Evolutionary conservation across 768 basidiomycete genomes (phyloP).

Genomic region (Kwoniella sp.): DNA sequence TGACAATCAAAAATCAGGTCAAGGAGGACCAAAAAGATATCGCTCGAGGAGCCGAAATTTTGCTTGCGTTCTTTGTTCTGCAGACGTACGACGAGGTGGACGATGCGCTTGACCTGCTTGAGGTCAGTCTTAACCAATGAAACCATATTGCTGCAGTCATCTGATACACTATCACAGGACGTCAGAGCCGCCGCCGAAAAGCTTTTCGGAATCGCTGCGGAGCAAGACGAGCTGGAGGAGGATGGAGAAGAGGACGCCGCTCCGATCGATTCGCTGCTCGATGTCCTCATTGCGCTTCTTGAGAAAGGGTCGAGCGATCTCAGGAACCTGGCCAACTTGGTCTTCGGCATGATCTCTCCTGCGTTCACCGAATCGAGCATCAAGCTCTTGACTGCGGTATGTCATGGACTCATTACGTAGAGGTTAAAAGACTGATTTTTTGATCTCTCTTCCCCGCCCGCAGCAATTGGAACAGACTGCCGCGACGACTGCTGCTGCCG

Average conservation of each 20-base stretch:
- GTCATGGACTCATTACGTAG: slow-evolving; percentile 48
- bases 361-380: slow-evolving; percentile 71
- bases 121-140: slow-evolving; percentile 60
- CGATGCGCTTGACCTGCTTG: slow-evolving; percentile 65
- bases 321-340: slow-evolving; percentile 76
- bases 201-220: slow-evolving; percentile 46
- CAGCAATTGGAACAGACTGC: slow-evolving; percentile 81
- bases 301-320: slow-evolving; percentile 80
- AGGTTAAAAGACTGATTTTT: slow-evolving; percentile 9
- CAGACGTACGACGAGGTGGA: slow-evolving; percentile 71
- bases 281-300: slow-evolving; percentile 84
- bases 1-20: slow-evolving; percentile 28
- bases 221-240: slow-evolving; percentile 26
- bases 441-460: neutral
- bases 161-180: slow-evolving; percentile 30
- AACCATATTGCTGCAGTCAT: neutral
- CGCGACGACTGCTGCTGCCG: slow-evolving; percentile 56
- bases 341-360: slow-evolving; percentile 72
- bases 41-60: slow-evolving; percentile 70
- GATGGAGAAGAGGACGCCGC: slow-evolving; percentile 59
- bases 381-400: slow-evolving; percentile 77
- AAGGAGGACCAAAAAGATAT: slow-evolving; percentile 61
- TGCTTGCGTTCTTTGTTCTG: slow-evolving; percentile 71
- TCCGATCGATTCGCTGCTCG: slow-evolving; percentile 81
- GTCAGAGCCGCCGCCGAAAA: slow-evolving; percentile 43